A percentile compares a stretch with the other conserved stretches of the same genome.
These are phyloP conservation scores for Reticulascus tulasneorum DNA, from an alignment of 2,329 filamentous ascomycete genomes.

Conservation along the genomic window DNA sequence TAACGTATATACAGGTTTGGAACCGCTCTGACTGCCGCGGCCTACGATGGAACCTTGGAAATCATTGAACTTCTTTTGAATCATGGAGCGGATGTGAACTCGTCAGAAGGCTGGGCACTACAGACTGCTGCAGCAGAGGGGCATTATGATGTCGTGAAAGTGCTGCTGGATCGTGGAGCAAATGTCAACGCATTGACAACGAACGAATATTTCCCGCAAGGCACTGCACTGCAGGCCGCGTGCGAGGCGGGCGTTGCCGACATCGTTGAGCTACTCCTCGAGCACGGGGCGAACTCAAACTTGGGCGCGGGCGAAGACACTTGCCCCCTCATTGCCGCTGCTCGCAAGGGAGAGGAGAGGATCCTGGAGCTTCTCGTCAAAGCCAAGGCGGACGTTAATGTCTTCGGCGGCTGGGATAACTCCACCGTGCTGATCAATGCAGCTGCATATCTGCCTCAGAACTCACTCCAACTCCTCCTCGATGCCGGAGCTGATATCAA, in stretches of 20 bases:
- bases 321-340: conserved; percentile 33
- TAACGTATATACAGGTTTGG: conserved; percentile 22
- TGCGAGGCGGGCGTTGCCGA: conserved; percentile 28
- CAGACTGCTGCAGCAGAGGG: conserved; percentile 32
- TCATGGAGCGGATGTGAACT: conserved; percentile 20
- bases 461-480: conserved; percentile 26
- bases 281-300: conserved; percentile 32
- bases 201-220: conserved; percentile 11
- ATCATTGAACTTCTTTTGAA: conserved; percentile 10
- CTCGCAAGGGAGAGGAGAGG: conserved; percentile 25
- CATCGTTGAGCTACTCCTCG: conserved; percentile 32
- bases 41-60: conserved; percentile 29
- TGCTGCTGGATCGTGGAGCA: conserved; percentile 29
- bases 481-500: conserved; percentile 34
- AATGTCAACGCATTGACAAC: conserved; percentile 8
- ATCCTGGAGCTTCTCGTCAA: conserved; percentile 31
- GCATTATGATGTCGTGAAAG: conserved; percentile 28
- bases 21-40: conserved; percentile 32
- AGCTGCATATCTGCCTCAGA: conserved; percentile 26
- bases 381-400: conserved; percentile 30
- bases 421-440: conserved; percentile 34
- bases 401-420: conserved; percentile 26
- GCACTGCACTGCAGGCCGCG: conserved; percentile 36
- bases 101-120: conserved; percentile 30
- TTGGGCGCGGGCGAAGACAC: conserved; percentile 27